Percentiles rank a stretch among this genome's conserved stretches.
Conservation (phyloP, 1,284 basidiomycete genomes). For the Peniophora sp. region DNA sequence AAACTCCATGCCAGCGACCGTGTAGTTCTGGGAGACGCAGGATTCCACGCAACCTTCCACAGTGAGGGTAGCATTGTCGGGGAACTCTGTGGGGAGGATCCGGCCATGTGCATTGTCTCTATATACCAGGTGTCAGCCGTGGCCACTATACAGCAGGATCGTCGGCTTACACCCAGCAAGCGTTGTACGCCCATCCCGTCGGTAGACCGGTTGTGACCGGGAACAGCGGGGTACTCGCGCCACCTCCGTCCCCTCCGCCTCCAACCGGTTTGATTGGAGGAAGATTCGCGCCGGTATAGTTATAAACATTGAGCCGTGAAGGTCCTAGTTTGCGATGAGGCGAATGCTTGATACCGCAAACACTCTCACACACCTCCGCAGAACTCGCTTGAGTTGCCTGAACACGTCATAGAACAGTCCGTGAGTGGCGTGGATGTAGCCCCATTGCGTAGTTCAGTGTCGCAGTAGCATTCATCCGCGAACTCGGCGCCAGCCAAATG, state of each 20-base stretch:
- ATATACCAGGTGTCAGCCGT: not conserved
- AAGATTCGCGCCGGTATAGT: conserved; percentile 52
- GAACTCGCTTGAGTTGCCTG: conserved; percentile 49
- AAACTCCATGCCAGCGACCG: conserved; percentile 39
- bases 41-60: conserved; percentile 29
- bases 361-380: conserved; percentile 47
- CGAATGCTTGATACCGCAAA: no score
- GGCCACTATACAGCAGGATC: no score
- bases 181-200: conserved; percentile 36
- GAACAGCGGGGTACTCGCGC: conserved; percentile 24
- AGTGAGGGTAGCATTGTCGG: conserved; percentile 26
- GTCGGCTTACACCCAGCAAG: conserved; percentile 50
- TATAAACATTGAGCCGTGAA: conserved; percentile 39
- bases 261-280: conserved; percentile 27
- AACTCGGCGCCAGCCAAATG: conserved; percentile 47
- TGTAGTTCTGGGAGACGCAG: conserved; percentile 26
- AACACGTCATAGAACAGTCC: conserved; percentile 59
- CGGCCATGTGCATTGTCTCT: conserved; percentile 33
- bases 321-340: conserved; percentile 30
- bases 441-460: conserved; percentile 33
- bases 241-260: conserved; percentile 31
- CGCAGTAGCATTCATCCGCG: conserved; percentile 45
- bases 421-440: conserved; percentile 35
- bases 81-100: conserved; percentile 23
- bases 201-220: conserved; percentile 45